A percentile compares a stretch with the other conserved stretches of the same genome.
These are phyloP conservation scores for Tylopilus vinaceipallidus DNA, from an alignment of 768 basidiomycete genomes.

Conservation along the genomic window DNA sequence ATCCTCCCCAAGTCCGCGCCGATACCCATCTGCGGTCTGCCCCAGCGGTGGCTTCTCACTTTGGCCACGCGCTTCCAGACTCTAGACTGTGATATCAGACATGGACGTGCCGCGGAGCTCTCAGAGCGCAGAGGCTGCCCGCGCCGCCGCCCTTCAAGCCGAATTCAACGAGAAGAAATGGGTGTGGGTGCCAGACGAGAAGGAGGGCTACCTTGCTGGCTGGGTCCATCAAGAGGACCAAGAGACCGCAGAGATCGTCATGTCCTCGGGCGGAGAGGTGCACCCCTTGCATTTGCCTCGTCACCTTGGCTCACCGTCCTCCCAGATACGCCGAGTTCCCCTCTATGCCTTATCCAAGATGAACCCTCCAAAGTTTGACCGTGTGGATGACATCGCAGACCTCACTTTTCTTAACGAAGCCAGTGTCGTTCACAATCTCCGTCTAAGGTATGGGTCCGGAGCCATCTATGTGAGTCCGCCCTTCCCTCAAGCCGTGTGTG, in stretches of 20 bases:
- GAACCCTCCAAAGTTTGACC: slow-evolving; percentile 98
- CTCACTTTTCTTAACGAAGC: slow-evolving; percentile 98
- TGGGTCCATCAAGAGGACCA: slow-evolving; percentile 90
- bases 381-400: slow-evolving; percentile 97
- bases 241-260: slow-evolving; percentile 78
- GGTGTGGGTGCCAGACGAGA: slow-evolving; percentile 96
- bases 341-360: slow-evolving; percentile 87
- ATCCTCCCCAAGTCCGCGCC: too few species aligned
- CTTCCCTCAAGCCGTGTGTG: neutral
- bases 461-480: slow-evolving; percentile 78
- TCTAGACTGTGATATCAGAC: slow-evolving; percentile 5
- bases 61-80: neutral
- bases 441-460: slow-evolving; percentile 85
- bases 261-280: slow-evolving; percentile 85
- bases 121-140: slow-evolving; percentile 68
- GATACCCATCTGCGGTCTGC: too few species aligned
- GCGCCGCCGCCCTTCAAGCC: slow-evolving; percentile 86
- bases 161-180: slow-evolving; percentile 98
- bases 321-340: slow-evolving; percentile 64
- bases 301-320: slow-evolving; percentile 3
- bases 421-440: slow-evolving; percentile 96
- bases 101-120: slow-evolving; percentile 53
- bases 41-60: too few species aligned
- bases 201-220: slow-evolving; percentile 90
- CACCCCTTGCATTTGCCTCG: slow-evolving; percentile 12